Conservation (phyloP, 2,329 filamentous ascomycete species). For the Aureobasidium uvarum region DNA sequence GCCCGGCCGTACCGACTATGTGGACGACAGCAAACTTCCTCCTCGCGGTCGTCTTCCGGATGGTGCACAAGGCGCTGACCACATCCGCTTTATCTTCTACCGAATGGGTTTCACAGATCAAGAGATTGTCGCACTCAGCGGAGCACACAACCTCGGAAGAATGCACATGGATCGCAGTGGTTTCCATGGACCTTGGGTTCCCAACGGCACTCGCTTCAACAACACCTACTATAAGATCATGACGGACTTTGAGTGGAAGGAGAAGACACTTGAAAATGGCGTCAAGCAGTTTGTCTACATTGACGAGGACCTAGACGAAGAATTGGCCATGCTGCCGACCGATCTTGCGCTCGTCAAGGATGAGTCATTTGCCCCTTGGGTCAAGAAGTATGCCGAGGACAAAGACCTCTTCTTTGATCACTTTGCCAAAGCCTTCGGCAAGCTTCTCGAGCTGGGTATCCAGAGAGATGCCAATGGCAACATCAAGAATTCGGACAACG, state of each 20-base stretch:
- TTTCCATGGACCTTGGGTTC: slow-evolving; percentile 48
- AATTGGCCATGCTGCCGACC: slow-evolving; percentile 66
- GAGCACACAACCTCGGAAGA: slow-evolving; percentile 58
- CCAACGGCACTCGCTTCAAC: slow-evolving; percentile 46
- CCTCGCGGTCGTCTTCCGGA: slow-evolving; percentile 59
- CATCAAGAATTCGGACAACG: slow-evolving; percentile 58
- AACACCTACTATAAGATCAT: slow-evolving; percentile 59
- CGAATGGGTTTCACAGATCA: slow-evolving; percentile 61
- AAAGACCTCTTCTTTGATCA: slow-evolving; percentile 62
- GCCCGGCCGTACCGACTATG: slow-evolving; percentile 60
- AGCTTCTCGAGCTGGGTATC: slow-evolving; percentile 62
- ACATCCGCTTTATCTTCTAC: slow-evolving; percentile 57
- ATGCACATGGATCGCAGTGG: slow-evolving; percentile 57
- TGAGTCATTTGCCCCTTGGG: slow-evolving; percentile 54
- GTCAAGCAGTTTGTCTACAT: slow-evolving; percentile 59
- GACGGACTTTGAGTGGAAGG: slow-evolving; percentile 54
- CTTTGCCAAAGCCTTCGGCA: slow-evolving; percentile 59
- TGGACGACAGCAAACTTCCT: slow-evolving; percentile 60
- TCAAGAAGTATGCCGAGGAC: slow-evolving; percentile 59
- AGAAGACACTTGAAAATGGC: slow-evolving; percentile 53
- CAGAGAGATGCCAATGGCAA: slow-evolving; percentile 53
- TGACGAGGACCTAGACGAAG: slow-evolving; percentile 57
- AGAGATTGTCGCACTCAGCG: slow-evolving; percentile 58
- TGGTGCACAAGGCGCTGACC: slow-evolving; percentile 54
- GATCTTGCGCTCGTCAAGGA: slow-evolving; percentile 60